These are phyloP conservation scores for Pinus taeda DNA, from an alignment of 75 land plant genomes.

Conservation along the genomic window DNA sequence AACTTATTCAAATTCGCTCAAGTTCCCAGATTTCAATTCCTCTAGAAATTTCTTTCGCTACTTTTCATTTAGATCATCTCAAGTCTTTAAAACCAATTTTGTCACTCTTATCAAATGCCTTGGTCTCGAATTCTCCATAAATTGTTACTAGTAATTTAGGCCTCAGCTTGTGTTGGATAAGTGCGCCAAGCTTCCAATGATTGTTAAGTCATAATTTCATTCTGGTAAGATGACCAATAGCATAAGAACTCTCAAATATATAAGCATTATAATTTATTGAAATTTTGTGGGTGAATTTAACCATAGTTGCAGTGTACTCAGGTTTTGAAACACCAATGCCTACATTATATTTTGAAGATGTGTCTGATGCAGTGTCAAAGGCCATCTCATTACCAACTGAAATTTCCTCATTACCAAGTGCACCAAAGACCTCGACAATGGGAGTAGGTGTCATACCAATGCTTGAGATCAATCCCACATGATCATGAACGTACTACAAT, in stretches of 20 bases:
- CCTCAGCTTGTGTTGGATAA: slow-evolving; percentile 84
- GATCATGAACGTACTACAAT: slow-evolving; percentile 79
- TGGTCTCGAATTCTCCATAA: slow-evolving; percentile 89
- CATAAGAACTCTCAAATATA: slow-evolving; percentile 78
- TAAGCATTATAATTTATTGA: slow-evolving; percentile 81
- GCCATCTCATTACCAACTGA: slow-evolving; percentile 81
- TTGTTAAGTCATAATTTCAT: slow-evolving; percentile 83
- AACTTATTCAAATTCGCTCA: too few relatives aligned
- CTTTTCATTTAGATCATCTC: slow-evolving; percentile 12
- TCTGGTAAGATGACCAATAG: slow-evolving; percentile 54
- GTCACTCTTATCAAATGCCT: slow-evolving; percentile 72
- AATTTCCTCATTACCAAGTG: slow-evolving; percentile 64
- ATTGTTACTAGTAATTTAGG: slow-evolving; percentile 77
- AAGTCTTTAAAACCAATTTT: slow-evolving; percentile 90
- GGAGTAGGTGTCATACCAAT: slow-evolving; percentile 65
- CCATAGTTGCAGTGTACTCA: slow-evolving; percentile 33
- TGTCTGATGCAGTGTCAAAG: slow-evolving; percentile 67
- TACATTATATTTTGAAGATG: slow-evolving; percentile 69
- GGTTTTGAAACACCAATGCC: slow-evolving; percentile 75
- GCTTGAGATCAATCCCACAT: slow-evolving; percentile 50
- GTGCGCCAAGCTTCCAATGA: slow-evolving; percentile 77
- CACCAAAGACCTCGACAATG: slow-evolving; percentile 51
- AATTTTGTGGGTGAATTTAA: slow-evolving; percentile 65
- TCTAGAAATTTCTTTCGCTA: too few relatives aligned
- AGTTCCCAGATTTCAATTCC: too few relatives aligned